These are phyloP conservation scores for Kazachstania kunashirensis DNA, from an alignment of 805 yeast genomes.

Conservation along the genomic window DNA sequence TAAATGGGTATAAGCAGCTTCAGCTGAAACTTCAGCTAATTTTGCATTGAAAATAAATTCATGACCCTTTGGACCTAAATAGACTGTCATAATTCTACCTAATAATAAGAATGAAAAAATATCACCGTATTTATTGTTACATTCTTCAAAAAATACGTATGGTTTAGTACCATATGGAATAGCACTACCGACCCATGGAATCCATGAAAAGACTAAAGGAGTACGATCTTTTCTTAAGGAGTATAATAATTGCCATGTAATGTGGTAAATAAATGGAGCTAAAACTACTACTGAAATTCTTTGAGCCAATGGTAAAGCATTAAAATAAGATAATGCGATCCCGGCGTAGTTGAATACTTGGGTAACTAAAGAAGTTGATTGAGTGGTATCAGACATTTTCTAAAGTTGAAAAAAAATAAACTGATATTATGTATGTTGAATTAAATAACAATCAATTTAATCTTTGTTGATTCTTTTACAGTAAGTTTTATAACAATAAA, in stretches of 20 bases:
- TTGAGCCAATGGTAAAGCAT: constrained; percentile 30
- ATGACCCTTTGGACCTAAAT: constrained; percentile 94
- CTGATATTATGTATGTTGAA: too few relatives aligned
- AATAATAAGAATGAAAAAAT: constrained; percentile 81
- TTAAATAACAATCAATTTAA: too few relatives aligned
- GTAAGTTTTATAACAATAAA: neutral
- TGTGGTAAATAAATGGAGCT: constrained; percentile 53
- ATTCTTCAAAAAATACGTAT: constrained; percentile 72
- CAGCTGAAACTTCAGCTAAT: constrained; percentile 84
- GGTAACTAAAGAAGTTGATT: constrained; percentile 14
- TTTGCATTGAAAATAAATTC: constrained; percentile 91
- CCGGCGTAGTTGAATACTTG: constrained; percentile 13
- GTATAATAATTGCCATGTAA: constrained; percentile 57
- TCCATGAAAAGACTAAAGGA: constrained; percentile 83
- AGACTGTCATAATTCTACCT: constrained; percentile 91
- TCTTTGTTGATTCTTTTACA: neutral
- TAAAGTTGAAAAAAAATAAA: too few relatives aligned
- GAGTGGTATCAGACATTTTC: constrained; percentile 10
- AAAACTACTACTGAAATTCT: constrained; percentile 28
- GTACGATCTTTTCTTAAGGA: constrained; percentile 73
- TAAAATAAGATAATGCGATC: constrained; percentile 19
- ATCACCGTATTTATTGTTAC: constrained; percentile 82
- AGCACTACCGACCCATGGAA: constrained; percentile 95
- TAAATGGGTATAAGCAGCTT: constrained; percentile 88
- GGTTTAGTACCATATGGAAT: constrained; percentile 87